Conservation (phyloP, 2,329 filamentous ascomycete species). For the Aspergillus neoniger region DNA sequence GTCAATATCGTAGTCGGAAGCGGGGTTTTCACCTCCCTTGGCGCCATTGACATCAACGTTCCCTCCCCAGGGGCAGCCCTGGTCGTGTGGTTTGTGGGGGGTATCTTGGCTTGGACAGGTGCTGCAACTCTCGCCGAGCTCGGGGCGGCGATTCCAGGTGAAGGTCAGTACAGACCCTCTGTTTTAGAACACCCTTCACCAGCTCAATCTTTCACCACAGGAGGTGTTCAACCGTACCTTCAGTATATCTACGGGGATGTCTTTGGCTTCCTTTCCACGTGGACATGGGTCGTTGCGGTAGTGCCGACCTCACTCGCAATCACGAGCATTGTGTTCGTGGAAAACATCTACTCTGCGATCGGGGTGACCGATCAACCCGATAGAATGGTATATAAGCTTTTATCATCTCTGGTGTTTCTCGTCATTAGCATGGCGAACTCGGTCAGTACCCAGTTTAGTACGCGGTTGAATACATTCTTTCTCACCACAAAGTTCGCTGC, state of each 20-base stretch:
- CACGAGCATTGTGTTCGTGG: constrained; percentile 21
- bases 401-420: constrained; percentile 10
- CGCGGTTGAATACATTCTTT: constrained; percentile 15
- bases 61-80: constrained; percentile 19
- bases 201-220: background rate
- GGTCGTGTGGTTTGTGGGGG: constrained; percentile 21
- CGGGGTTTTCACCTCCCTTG: constrained; percentile 19
- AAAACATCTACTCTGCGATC: constrained; percentile 19
- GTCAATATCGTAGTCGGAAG: constrained; percentile 24
- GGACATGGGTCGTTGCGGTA: constrained; percentile 23
- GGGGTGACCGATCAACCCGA: constrained; percentile 12
- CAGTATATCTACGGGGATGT: constrained; percentile 21
- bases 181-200: too few relatives aligned
- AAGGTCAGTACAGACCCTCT: constrained; percentile 8
- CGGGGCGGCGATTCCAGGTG: constrained; percentile 19
- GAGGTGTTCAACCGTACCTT: constrained; percentile 19
- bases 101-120: constrained; percentile 20
- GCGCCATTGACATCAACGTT: constrained; percentile 21
- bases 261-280: constrained; percentile 19
- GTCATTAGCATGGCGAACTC: constrained; percentile 17
- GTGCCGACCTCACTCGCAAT: constrained; percentile 21
- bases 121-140: constrained; percentile 21
- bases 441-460: constrained; percentile 18
- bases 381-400: constrained; percentile 7
- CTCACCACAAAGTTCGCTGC: constrained; percentile 18